Evolutionary conservation across 495 filamentous ascomycete genomes (phyloP).

Genomic region (Halenospora varia): DNA sequence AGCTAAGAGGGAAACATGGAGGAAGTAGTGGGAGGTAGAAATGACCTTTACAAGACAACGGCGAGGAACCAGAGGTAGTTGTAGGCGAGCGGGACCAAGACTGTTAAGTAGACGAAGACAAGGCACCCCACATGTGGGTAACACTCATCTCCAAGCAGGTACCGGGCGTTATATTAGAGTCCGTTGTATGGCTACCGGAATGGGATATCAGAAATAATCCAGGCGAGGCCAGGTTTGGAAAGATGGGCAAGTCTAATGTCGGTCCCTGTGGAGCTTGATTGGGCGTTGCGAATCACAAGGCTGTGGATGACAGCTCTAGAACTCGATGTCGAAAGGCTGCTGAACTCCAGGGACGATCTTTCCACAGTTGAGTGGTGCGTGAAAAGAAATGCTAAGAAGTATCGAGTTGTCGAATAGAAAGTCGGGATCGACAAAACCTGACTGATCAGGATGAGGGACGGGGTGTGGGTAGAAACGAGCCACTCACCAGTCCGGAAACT

Average conservation of each 20-base stretch:
- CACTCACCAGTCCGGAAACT: conserved; percentile 12
- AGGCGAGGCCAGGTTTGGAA: conserved; percentile 3
- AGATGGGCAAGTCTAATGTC: neutral
- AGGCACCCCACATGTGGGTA: conserved; percentile 19
- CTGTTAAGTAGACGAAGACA: conserved; percentile 15
- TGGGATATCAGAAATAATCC: conserved; percentile 12
- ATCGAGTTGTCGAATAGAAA: conserved; percentile 12
- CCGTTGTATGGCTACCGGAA: conserved; percentile 12
- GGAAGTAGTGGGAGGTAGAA: conserved; percentile 21
- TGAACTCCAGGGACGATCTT: conserved; percentile 20
- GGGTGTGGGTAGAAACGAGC: neutral
- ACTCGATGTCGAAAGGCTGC: conserved; percentile 4
- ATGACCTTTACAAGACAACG: conserved; percentile 20
- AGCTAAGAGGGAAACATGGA: conserved; percentile 17
- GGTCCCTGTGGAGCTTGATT: conserved; percentile 15
- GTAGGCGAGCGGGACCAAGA: conserved; percentile 14
- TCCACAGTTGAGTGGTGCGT: conserved; percentile 2
- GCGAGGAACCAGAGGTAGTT: neutral
- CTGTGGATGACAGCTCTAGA: conserved; percentile 13
- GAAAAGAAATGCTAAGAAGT: conserved; percentile 7
- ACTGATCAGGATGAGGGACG: conserved; percentile 6
- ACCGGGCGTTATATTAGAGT: conserved; percentile 19
- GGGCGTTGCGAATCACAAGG: conserved; percentile 18
- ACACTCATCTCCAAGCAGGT: conserved; percentile 22
- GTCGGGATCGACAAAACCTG: conserved; percentile 11